Evolutionary conservation across 176 grass and related monocot species (phyloP), one percentile per base, ranked within the genome.

Genomic region (Ampelocalamus luodianensis): DNA sequence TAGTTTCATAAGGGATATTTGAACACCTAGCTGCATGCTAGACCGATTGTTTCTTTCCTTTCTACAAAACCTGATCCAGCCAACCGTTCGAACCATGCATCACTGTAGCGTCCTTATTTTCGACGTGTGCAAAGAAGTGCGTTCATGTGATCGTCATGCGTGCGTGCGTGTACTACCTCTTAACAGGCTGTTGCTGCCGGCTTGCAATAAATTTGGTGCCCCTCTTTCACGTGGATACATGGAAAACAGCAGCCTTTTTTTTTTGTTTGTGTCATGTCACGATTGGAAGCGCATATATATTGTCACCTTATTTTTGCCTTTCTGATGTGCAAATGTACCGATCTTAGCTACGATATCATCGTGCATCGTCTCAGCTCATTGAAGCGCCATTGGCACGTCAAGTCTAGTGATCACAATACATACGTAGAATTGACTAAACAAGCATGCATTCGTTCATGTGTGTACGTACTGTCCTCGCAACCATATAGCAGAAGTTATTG

Each of bases 151-250:
- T 45, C 51, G 49, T 26, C 20, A 39, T 44, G 42, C 42, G 9
- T 61, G 42, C 42, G 9, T 61, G 29, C 66, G 39, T 49, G 10
- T 37, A 56, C 26, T 59, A n/a, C 14, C 18, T 42, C 51, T 59
- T 72, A 39, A 86, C 66, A 66, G 58, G 18, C 71, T 66, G 82
- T 40, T 50, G 20, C 29, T 79, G 66, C 43, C 62, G 43, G 22
- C 29, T 51, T 50, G 68, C 55, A 79, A 72, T 72, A 39, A 48
- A 51, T 64, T 29, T 72, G 32, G 43, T 72, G 53, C 65, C 73
- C 60, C 43, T 84, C 16, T 38, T 55, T 73, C 71, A 84, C 71
- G 40, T 79, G 76, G 42, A 67, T 67, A 49, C 48, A 63, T 64
- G 60, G 61, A 34, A 66, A 2, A 72, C n/a, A 79, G 14, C 49